A percentile compares a stretch with the other conserved stretches of the same genome.
phyloP scores from a whole-genome alignment of 2,329 filamentous ascomycete species.

The Nigrograna mackinnonii region DNA sequence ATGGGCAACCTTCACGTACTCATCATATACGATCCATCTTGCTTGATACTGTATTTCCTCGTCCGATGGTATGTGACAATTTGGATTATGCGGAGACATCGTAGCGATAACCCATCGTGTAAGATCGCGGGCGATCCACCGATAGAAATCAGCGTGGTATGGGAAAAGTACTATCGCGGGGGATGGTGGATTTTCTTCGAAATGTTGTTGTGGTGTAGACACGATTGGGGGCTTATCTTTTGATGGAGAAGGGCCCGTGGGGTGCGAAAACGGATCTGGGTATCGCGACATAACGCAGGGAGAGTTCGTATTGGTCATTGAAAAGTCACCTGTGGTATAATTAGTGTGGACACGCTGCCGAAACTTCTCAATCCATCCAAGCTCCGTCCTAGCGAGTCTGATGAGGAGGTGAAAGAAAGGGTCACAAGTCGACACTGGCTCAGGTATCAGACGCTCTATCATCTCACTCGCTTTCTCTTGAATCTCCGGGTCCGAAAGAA shows the following conservation, averaged over 20 bases:
- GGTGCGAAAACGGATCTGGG: too few relatives aligned
- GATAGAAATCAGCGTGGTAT: slow-evolving; percentile 4
- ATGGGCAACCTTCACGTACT: too few relatives aligned
- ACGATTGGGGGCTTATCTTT: background rate
- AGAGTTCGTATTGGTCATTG: background rate
- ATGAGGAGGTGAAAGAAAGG: slow-evolving; percentile 26
- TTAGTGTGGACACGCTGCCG: slow-evolving; percentile 11
- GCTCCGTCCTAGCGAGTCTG: slow-evolving; percentile 18
- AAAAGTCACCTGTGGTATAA: background rate
- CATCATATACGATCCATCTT: slow-evolving; percentile 34
- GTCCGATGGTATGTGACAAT: slow-evolving; percentile 27
- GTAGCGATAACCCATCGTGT: slow-evolving; percentile 26
- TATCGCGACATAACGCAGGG: background rate
- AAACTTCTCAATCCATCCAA: slow-evolving; percentile 15
- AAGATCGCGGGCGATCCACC: slow-evolving; percentile 11
- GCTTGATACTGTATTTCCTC: slow-evolving; percentile 37
- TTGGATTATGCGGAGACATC: slow-evolving; percentile 24
- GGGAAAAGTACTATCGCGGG: background rate
- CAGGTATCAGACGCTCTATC: slow-evolving; percentile 21
- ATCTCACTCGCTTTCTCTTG: slow-evolving; percentile 25
- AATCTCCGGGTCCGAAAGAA: slow-evolving; percentile 12
- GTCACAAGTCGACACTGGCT: slow-evolving; percentile 21
- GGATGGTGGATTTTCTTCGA: slow-evolving; percentile 1
- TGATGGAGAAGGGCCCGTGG: background rate
- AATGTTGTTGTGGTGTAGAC: background rate